Conservation (phyloP, 148 eudicot genomes). For the Linanthus parryae region DNA sequence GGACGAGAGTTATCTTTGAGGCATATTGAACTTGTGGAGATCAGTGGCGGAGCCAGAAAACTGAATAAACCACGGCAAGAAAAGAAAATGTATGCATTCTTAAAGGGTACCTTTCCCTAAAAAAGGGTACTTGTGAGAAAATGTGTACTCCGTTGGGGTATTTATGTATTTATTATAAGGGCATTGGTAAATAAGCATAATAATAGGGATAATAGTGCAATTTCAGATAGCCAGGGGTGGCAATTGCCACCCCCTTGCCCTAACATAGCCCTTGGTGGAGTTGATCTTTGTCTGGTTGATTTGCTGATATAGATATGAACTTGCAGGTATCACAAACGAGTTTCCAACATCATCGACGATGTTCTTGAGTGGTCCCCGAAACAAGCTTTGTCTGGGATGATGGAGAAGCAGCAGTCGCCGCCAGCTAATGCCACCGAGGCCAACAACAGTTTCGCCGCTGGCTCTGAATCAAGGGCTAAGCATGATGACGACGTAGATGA, state of each 20-base stretch:
- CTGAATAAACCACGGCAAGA: too few relatives aligned
- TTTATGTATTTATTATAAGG: background rate
- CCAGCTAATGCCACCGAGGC: conserved; percentile 55
- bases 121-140: background rate
- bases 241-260: too few relatives aligned
- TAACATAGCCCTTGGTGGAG: too few relatives aligned
- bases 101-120: too few relatives aligned
- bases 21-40: too few relatives aligned
- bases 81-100: too few relatives aligned
- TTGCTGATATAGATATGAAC: background rate
- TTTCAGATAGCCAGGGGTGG: too few relatives aligned
- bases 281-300: background rate
- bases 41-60: too few relatives aligned
- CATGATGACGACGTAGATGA: too few relatives aligned
- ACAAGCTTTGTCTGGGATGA: conserved; percentile 86
- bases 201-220: background rate
- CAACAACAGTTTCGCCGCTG: conserved; percentile 35
- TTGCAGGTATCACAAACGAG: conserved; percentile 89
- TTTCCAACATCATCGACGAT: conserved; percentile 93
- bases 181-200: background rate
- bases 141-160: too few relatives aligned
- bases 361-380: conserved; percentile 95
- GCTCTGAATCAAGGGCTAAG: too few relatives aligned
- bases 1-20: too few relatives aligned
- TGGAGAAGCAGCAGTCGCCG: conserved; percentile 59